Evolutionary conservation across 2,329 filamentous ascomycete species (phyloP).

Genomic region (Eutypa lata): DNA sequence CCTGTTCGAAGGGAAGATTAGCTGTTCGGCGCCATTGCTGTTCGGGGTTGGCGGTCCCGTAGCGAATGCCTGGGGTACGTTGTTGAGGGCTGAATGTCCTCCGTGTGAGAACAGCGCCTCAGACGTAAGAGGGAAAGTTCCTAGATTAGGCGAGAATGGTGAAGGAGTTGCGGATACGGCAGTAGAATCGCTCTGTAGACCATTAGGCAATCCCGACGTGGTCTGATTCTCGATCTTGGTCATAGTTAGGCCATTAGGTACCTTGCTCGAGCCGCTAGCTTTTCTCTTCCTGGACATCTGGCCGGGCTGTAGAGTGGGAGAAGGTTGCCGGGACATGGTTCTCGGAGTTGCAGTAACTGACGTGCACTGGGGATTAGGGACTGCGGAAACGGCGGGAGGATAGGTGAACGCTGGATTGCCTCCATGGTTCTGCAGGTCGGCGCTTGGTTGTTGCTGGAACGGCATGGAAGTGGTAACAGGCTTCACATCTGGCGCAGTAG

Average conservation of each 20-base stretch:
- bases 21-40: constrained; percentile 52
- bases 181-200: constrained; percentile 22
- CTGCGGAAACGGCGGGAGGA: constrained; percentile 16
- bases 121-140: constrained; percentile 39
- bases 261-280: constrained; percentile 64
- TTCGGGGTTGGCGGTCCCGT: constrained; percentile 66
- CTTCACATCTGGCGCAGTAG: constrained; percentile 1
- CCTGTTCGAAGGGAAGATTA: constrained; percentile 55
- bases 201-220: constrained; percentile 34
- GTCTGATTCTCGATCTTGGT: constrained; percentile 67
- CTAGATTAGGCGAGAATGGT: constrained; percentile 49
- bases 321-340: constrained; percentile 69
- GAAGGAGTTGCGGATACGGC: constrained; percentile 42
- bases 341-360: constrained; percentile 45
- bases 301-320: constrained; percentile 62
- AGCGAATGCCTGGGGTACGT: constrained; percentile 39
- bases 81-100: constrained; percentile 21
- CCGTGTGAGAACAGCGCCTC: constrained; percentile 29
- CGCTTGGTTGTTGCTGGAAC: constrained; percentile 35
- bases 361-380: constrained; percentile 37
- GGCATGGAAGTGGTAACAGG: background rate
- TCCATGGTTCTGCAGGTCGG: constrained; percentile 60
- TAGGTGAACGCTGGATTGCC: constrained; percentile 41
- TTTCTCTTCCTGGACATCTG: constrained; percentile 80
- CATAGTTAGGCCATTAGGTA: constrained; percentile 76